Conservation (phyloP, 2,329 filamentous ascomycete species). For the Penicillium sp. region DNA sequence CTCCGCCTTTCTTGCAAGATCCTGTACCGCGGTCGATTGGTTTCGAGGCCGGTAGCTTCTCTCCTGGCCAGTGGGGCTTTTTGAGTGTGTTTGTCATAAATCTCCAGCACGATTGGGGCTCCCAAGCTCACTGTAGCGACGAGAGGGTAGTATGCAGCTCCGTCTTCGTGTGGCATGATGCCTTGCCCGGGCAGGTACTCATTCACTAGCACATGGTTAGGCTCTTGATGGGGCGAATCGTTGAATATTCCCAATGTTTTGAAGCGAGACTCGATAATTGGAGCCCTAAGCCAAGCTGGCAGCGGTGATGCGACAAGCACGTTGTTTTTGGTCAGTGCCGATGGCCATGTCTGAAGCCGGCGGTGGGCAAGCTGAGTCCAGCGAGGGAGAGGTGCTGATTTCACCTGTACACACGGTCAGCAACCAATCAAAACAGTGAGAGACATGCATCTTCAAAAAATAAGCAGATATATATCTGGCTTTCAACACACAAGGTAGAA, state of each 20-base stretch:
- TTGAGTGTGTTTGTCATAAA: constrained; percentile 63
- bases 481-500: background rate
- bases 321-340: constrained; percentile 72
- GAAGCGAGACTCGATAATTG: constrained; percentile 63
- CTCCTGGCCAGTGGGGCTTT: background rate
- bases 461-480: background rate
- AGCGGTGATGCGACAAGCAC: constrained; percentile 72
- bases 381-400: constrained; percentile 67
- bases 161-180: constrained; percentile 98
- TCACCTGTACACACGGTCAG: constrained; percentile 33
- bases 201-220: constrained; percentile 93
- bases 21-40: constrained; percentile 41
- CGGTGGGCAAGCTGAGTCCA: constrained; percentile 91
- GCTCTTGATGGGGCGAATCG: constrained; percentile 69
- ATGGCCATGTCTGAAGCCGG: constrained; percentile 88
- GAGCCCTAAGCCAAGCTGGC: constrained; percentile 72
- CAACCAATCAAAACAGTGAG: background rate
- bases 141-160: constrained; percentile 79
- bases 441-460: background rate
- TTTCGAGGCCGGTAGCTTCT: background rate
- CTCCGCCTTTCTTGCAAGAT: constrained; percentile 86
- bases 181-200: constrained; percentile 85
- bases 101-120: constrained; percentile 73
- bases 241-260: constrained; percentile 53
- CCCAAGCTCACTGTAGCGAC: constrained; percentile 91